Conservation (phyloP, 306 rosid species). For the Vigna hirtella region DNA sequence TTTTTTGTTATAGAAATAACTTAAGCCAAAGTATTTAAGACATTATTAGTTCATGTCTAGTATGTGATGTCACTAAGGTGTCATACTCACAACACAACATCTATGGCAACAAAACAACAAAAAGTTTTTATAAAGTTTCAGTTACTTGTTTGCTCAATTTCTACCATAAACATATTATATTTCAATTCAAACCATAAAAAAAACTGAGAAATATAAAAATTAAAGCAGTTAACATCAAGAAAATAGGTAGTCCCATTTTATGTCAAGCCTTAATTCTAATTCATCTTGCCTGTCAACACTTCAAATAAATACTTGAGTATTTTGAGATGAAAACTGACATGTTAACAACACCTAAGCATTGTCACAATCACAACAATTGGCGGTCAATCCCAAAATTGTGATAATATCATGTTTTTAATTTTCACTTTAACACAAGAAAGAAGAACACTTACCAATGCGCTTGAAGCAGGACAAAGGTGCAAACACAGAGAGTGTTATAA, state of each 20-base stretch:
- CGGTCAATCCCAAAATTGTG: not conserved
- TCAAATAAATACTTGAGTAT: not conserved
- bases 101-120: not conserved
- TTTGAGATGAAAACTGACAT: constrained; percentile 3
- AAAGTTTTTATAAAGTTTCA: not conserved
- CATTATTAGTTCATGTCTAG: not conserved
- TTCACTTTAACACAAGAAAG: not conserved
- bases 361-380: not conserved
- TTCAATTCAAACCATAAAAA: not conserved
- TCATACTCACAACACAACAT: not conserved
- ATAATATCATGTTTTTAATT: not conserved
- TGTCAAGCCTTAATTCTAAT: constrained; percentile 15
- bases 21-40: not conserved
- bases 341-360: not conserved
- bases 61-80: constrained; percentile 1
- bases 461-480: constrained; percentile 79
- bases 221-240: constrained; percentile 20
- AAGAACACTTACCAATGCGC: constrained; percentile 68
- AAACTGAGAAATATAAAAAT: not conserved
- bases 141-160: not conserved
- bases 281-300: constrained; percentile 6
- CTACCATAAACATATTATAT: not conserved
- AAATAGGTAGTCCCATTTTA: not conserved
- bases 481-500: constrained; percentile 67
- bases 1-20: not conserved